Conservation (phyloP, 75 land plant species). For the Adiantum capillusveneris region DNA sequence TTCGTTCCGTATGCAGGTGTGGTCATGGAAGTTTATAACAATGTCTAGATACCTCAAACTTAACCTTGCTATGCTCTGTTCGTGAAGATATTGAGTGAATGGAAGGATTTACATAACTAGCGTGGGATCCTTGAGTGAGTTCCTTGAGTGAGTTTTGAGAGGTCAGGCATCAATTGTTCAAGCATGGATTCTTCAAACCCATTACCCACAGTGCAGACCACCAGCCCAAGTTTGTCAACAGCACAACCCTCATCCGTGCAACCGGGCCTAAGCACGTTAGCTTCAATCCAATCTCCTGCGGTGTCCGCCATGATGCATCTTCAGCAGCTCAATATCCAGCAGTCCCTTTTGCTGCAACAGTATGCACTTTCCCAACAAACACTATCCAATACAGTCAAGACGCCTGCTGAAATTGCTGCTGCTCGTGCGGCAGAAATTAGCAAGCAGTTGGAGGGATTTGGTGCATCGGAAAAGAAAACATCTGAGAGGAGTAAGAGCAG, state of each 20-base stretch:
- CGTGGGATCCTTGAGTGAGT: too few relatives aligned
- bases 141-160: too few relatives aligned
- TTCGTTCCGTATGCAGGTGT: too few relatives aligned
- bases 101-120: too few relatives aligned
- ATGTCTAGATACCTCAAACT: too few relatives aligned
- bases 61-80: too few relatives aligned
- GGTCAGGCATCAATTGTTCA: too few relatives aligned
- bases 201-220: neutral
- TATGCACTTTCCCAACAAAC: constrained; percentile 24
- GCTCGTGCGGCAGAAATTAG: constrained; percentile 32
- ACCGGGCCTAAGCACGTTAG: neutral
- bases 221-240: neutral
- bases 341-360: constrained; percentile 28
- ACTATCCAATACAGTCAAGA: constrained; percentile 28
- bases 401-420: constrained; percentile 29
- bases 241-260: neutral
- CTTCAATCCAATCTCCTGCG: neutral
- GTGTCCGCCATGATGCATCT: constrained; percentile 8
- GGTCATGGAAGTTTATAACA: too few relatives aligned
- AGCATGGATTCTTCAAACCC: neutral
- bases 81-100: too few relatives aligned
- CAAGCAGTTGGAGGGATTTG: constrained; percentile 21
- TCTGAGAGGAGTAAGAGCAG: constrained; percentile 7
- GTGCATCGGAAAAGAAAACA: constrained; percentile 12
- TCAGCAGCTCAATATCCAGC: constrained; percentile 30